These are phyloP conservation scores for Trichoderma citrinoviride DNA, from an alignment of 2,329 filamentous ascomycete species.

Conservation along the genomic window DNA sequence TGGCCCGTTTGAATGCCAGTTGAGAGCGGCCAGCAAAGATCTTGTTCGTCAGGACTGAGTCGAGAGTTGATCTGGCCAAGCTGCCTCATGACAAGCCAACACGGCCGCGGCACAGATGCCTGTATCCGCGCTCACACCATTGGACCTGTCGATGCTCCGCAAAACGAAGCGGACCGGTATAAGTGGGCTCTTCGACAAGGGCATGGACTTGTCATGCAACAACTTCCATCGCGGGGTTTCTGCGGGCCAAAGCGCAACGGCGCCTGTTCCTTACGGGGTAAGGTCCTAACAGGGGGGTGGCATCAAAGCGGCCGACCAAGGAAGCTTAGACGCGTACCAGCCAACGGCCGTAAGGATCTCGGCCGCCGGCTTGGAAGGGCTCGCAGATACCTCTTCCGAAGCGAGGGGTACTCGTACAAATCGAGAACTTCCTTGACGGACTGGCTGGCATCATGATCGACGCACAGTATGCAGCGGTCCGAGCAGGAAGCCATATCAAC, in stretches of 20 bases:
- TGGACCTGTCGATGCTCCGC: slow-evolving; percentile 1
- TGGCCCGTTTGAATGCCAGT: background rate
- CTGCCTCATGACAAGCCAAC: slow-evolving; percentile 6
- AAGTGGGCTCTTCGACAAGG: background rate
- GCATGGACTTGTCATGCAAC: slow-evolving; percentile 3
- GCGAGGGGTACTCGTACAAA: background rate
- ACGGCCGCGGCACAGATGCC: slow-evolving; percentile 15
- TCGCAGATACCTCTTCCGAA: background rate
- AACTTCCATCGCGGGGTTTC: slow-evolving; percentile 19
- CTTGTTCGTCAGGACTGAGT: background rate
- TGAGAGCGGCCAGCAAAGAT: background rate
- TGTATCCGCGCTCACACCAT: slow-evolving; percentile 14
- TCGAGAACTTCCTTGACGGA: background rate
- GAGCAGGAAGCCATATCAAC: background rate
- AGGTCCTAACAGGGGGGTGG: slow-evolving; percentile 8
- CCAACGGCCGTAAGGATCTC: slow-evolving; percentile 33
- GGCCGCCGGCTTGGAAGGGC: slow-evolving; percentile 31
- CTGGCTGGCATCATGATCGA: slow-evolving; percentile 11
- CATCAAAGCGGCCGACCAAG: slow-evolving; percentile 1
- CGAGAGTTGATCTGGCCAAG: background rate
- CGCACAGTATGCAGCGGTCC: background rate
- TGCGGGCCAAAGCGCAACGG: slow-evolving; percentile 19
- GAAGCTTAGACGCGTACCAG: slow-evolving; percentile 20
- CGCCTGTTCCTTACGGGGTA: slow-evolving; percentile 18
- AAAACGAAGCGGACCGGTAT: background rate